Evolutionary conservation across 2,329 filamentous ascomycete genomes (phyloP).

Genomic region (Penicillium frequentans): DNA sequence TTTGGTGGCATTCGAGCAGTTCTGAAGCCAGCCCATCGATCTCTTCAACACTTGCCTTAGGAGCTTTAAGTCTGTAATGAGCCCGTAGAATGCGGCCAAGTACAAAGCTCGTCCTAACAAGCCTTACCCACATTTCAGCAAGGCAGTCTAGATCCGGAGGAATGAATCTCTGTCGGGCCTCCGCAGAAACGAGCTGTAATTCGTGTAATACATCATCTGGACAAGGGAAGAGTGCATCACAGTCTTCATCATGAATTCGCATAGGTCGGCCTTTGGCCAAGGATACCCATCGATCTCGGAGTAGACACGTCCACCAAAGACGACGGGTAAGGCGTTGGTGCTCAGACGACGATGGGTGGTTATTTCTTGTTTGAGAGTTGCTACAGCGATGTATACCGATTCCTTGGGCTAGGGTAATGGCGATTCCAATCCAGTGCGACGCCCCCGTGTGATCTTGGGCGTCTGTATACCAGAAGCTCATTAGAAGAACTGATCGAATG

Average conservation of each 20-base stretch:
- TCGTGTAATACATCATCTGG: not conserved
- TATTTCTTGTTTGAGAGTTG: not conserved
- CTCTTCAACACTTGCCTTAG: not conserved
- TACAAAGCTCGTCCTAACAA: not conserved
- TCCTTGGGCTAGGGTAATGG: constrained; percentile 5
- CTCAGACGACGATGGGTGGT: not conserved
- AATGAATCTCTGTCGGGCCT: not conserved
- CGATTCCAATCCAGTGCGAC: constrained; percentile 12
- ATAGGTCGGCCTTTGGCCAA: constrained; percentile 4
- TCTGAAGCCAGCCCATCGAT: not conserved
- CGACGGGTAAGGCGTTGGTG: not conserved
- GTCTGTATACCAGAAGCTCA: constrained; percentile 13
- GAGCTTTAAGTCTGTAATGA: not conserved
- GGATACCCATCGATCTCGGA: constrained; percentile 3
- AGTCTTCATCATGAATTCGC: constrained; percentile 5
- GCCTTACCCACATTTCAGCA: not conserved
- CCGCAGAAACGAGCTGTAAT: not conserved
- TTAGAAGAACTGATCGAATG: constrained; percentile 11
- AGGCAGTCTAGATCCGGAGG: not conserved
- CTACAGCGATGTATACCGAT: constrained; percentile 6
- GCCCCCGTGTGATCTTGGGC: constrained; percentile 11
- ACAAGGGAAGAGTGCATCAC: not conserved
- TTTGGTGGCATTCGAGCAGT: not conserved
- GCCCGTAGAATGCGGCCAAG: not conserved
- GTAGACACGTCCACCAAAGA: constrained; percentile 1